Evolutionary conservation across 441 rosid species (phyloP), one percentile per base, ranked within the genome.

Genomic region (California macrophylla): DNA sequence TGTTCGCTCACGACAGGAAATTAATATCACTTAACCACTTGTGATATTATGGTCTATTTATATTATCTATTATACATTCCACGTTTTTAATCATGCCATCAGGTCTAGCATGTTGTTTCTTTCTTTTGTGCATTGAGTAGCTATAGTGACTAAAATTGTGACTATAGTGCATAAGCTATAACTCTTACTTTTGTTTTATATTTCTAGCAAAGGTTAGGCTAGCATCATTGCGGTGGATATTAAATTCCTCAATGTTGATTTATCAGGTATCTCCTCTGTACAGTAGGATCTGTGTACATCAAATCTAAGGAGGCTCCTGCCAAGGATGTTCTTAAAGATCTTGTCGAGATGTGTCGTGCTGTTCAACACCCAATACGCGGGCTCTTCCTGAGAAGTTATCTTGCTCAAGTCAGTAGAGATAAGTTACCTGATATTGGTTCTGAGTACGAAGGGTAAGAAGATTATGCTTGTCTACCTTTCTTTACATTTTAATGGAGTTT

Each of bases 341-440:
- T 93, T 67, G 91, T 85, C 45, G 98, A 93, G 73, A 90, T 92
- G 97, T 90, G 98, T 79, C 91, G 87, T 0, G 93, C 80, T 40
- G 89, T 92, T 82, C 98, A 92, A 64, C 85, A 92, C 85, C 98
- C 98, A 0, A 72, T 89, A 18, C 91, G 97, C 6, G 97, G 98
- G 29, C 82, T 92, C 6, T 92, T 93, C 76, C 69, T 92, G 61
- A 89, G 98, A 79, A 90, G 92, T 83, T 92, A 92, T 77, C 97
- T 92, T 70, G 91, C 92, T 62, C 98, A 87, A 86, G 76, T 89
- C 66, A 90, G 97, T 69, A 84, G 94, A 76, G 92, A 89, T 82
- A 90, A 90, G 72, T 80, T 89, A 73, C 93, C 92, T 15, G 92
- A 90, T 74, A 81, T 90, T 77, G 89, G 87, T 69, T 89, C 92